Evolutionary conservation across 2,329 filamentous ascomycete species (phyloP).

Genomic region (Neofusicoccum sp.): DNA sequence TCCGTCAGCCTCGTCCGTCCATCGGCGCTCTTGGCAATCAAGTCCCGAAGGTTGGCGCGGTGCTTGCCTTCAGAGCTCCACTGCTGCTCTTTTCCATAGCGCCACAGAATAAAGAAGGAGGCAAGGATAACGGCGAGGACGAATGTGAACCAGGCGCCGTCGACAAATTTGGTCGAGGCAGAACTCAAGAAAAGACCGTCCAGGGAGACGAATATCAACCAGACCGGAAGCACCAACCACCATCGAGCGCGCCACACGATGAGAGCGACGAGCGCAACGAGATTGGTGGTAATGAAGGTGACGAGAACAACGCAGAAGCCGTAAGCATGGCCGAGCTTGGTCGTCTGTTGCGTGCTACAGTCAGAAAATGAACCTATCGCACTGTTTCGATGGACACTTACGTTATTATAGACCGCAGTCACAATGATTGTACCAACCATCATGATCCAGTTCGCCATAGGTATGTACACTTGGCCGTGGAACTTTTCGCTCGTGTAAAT

Average conservation of each 20-base stretch:
- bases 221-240: constrained; percentile 62
- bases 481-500: constrained; percentile 71
- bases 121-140: constrained; percentile 65
- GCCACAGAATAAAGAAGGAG: constrained; percentile 71
- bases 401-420: constrained; percentile 72
- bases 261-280: constrained; percentile 71
- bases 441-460: constrained; percentile 74
- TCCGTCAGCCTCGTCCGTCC: constrained; percentile 41
- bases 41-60: constrained; percentile 52
- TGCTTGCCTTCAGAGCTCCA: constrained; percentile 71
- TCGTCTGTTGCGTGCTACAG: constrained; percentile 4
- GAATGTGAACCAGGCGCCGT: constrained; percentile 78
- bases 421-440: constrained; percentile 76
- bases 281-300: constrained; percentile 74
- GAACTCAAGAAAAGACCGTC: constrained; percentile 73
- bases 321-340: constrained; percentile 25
- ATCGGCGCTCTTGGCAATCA: constrained; percentile 43
- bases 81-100: constrained; percentile 79
- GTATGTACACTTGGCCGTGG: constrained; percentile 76
- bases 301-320: constrained; percentile 78
- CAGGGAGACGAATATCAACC: constrained; percentile 66
- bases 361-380: background rate
- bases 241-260: constrained; percentile 70
- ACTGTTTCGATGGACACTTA: constrained; percentile 34
- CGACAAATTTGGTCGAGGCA: constrained; percentile 70